Evolutionary conservation across 805 yeast genomes (phyloP), one percentile per base, ranked within the genome.

Genomic region (Myxozyma melibiosi): DNA sequence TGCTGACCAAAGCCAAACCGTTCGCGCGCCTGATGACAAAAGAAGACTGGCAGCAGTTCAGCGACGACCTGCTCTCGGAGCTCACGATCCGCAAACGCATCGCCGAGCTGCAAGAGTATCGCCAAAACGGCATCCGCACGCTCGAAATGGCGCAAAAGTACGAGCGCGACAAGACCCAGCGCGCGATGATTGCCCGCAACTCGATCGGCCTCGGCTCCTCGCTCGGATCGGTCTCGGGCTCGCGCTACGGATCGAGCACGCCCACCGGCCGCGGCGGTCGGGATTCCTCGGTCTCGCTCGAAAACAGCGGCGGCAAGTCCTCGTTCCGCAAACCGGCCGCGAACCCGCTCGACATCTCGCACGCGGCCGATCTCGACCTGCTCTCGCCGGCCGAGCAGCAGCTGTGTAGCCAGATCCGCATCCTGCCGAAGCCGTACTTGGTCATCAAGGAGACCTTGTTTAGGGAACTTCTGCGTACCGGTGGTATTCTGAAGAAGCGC

Each of bases 101-200:
- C 47, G 87, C 86, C 51, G 97, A 90, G 72, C 75, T 95, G 30
- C 99, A 94, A 72, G 92, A 86, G 68, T 95, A 96, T 90, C 81
- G 99, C 62, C 80, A 84, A 47, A 86, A 89, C 70, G 99, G 99
- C 4, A 81, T 94, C 48, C 86, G 90, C 2, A 83, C 89, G 0
- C 65, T 89, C 41, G 97, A 91, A 59, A 86, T 82, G 48, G 99
- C 98, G 3, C 73, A 77, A 33, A 87, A 84, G 70, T 94, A 83
- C 70, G 99, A 94, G 69, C 87, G 89, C 70, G 99, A 95, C 70
- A 89, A 89, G 70, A 77, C 84, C 41, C 79, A 65, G 58, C 61
- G 64, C 4, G 55, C 57, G 18, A 31, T 60, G 50, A 46, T 56
- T 33, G 63, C 51, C 3, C 41, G 62, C 11, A 58, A 58, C 25